These are phyloP conservation scores for Lepidium didymum DNA, from an alignment of 345 rosid species.

Conservation along the genomic window DNA sequence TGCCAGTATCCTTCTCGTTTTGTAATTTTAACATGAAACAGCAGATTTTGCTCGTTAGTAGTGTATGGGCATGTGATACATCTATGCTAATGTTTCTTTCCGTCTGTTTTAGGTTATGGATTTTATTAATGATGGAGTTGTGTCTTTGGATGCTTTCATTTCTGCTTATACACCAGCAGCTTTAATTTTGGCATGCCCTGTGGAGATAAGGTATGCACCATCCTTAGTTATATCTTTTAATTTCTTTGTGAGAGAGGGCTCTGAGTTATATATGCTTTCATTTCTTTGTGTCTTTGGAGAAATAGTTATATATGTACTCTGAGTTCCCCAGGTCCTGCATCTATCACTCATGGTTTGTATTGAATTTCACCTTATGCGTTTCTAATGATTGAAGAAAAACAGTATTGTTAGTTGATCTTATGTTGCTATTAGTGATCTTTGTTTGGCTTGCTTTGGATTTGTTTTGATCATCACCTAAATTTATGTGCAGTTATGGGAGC, in stretches of 20 bases:
- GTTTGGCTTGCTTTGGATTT: not conserved
- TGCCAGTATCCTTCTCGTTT: not conserved
- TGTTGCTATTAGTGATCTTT: not conserved
- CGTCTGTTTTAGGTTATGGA: constrained; percentile 70
- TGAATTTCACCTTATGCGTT: not conserved
- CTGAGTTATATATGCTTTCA: no score
- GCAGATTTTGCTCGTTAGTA: not conserved
- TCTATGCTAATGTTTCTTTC: not conserved
- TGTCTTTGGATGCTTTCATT: constrained; percentile 77
- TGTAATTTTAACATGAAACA: not conserved
- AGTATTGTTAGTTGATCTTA: not conserved
- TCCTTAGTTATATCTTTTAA: not conserved
- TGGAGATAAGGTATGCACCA: constrained; percentile 61
- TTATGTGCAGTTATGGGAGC: constrained; percentile 62
- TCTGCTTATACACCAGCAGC: constrained; percentile 66
- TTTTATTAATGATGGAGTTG: constrained; percentile 89
- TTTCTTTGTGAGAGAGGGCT: not conserved
- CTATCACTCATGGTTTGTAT: not conserved
- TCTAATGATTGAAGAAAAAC: constrained; percentile 1
- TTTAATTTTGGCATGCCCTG: constrained; percentile 54
- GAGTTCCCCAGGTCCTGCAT: not conserved
- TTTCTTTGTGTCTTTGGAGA: not conserved
- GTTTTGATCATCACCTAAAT: constrained; percentile 7
- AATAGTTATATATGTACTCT: not conserved
- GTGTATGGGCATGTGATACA: not conserved